Evolutionary conservation across 1,284 basidiomycete species (phyloP).

Genomic region (Polyporus tsugae): DNA sequence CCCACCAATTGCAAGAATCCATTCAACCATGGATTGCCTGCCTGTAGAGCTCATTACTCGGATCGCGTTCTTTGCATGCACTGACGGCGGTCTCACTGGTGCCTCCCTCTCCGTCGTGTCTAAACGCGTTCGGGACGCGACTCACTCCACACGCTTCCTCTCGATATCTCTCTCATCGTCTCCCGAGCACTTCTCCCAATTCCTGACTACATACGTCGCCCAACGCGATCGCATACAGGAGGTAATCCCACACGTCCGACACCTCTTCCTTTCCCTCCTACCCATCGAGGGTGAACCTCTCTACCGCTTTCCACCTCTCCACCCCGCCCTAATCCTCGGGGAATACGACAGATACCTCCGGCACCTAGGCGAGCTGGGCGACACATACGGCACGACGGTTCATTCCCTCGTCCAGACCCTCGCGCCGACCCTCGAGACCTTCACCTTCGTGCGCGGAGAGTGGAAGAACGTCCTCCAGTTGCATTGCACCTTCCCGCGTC

Average conservation of each 20-base stretch:
- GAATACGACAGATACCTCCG: not conserved
- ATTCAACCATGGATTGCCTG: constrained; percentile 7
- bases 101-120: constrained; percentile 15
- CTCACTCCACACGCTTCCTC: constrained; percentile 10
- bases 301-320: not conserved
- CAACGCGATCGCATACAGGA: constrained; percentile 2
- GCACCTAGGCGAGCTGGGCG: not conserved
- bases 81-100: constrained; percentile 15
- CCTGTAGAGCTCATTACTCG: constrained; percentile 13
- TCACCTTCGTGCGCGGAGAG: constrained; percentile 13
- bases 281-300: not conserved
- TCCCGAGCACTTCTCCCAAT: constrained; percentile 5
- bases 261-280: constrained; percentile 22
- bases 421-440: constrained; percentile 16
- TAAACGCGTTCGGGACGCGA: constrained; percentile 11
- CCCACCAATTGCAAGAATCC: not conserved
- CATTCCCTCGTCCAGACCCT: constrained; percentile 7
- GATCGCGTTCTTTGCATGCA: constrained; percentile 11
- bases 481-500: constrained; percentile 12
- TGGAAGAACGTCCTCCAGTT: not conserved
- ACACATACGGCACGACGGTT: constrained; percentile 3
- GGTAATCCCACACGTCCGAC: constrained; percentile 14
- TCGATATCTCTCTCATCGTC: constrained; percentile 5
- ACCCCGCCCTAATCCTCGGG: not conserved
- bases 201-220: constrained; percentile 6